Base-by-base conservation (phyloP, 2,329 filamentous ascomycete species). In the Hypomyces perniciosus region DNA sequence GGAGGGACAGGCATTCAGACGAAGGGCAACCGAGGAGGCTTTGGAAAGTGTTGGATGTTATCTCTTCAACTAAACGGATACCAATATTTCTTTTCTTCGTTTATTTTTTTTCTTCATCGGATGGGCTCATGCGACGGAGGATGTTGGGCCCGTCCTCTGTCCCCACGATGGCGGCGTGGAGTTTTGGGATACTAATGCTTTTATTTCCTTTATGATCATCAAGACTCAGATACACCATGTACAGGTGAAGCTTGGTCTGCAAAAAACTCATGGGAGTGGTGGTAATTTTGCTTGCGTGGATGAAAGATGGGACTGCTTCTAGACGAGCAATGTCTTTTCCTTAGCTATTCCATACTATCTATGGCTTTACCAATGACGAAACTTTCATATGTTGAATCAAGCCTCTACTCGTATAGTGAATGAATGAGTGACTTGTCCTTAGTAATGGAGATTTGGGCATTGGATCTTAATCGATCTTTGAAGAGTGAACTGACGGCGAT, bases 21-120 rank as follows among this genome's bases (percentile, higher is more conserved):
- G 35, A 52, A 40, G 44, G 45, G 46, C 20, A 34, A 44, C 50
- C 29, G 28, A 35, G 45, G 46, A 26, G 43, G 40, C 46, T 47
- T 34, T 50, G 43, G 39, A 51, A 48, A 31, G 29, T 45, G 26
- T 45, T 53, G 35, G 20, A 45, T 52, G 47, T 37, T 41, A 38
- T 52, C 28, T 38, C 51, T 33, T 53, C 35, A 52, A 53, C 37
- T 46, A 50, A 44, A 53, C 45, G 51, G 51, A 53, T 53, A 53
- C 51, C 51, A 50, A 41, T 52, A 48, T 31, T 40, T n/a, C 34
- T 50, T 39, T 47, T 49, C 44, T 46, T 54, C 13, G 31, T 49
- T 31, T 37, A 10, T 29, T 52, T 48, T 35, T 45, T 39, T 48
- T 20, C 33, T 44, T 48, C 46, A 39, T 49, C 40, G 38, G 44